Evolutionary conservation across 1,139 yeast species (phyloP), one percentile per base, ranked within the genome.

Genomic region (Sugiyamaella grinbergsii): DNA sequence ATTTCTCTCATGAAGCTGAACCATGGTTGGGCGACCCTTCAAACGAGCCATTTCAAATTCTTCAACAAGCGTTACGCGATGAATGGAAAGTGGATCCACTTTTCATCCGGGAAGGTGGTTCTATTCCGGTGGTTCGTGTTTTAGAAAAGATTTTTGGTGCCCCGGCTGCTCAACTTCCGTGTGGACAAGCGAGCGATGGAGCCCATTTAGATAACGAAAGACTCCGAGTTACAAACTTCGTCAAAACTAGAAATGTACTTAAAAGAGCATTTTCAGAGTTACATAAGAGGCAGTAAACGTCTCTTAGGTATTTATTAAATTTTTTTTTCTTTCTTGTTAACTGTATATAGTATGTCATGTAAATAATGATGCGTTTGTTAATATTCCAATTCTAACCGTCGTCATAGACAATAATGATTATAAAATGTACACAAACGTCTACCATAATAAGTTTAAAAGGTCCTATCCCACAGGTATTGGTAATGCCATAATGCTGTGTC

Each of bases 171-270:
- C 98, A 93, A 67, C 80, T 93, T 37, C 98, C 98, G 1, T 89
- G 97, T 66, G 98, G 98, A 0, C 98, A 93, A 70, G 80, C 94
- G 0, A 82, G 94, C 44, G 98, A 93, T 66, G 89, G 89, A 64
- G 98, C 98, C 1, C 98, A 93, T 72, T 76, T 93, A 62, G 82
- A 83, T 62, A 85, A 93, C 64, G 98, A 93, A 68, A 79, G 94
- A 56, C 70, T 93, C 47, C 73, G 98, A 53, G 81, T 93, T 24
- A 71, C 82, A 38, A 93, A 93, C 64, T 76, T 93, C 62, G 80
- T 83, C 60, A 87, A 85, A 54, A 78, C 93, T 54, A 79, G 91
- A 55, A 76, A 41, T 23, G 47, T 47, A 22, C 34, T 44, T 31
- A 37, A 28, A 19, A 34, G 42, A 23, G 37, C 37, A 36, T 44